Evolutionary conservation across 306 rosid species (phyloP), one percentile per base, ranked within the genome.

Genomic region (Herpetospermum pedunculosum): DNA sequence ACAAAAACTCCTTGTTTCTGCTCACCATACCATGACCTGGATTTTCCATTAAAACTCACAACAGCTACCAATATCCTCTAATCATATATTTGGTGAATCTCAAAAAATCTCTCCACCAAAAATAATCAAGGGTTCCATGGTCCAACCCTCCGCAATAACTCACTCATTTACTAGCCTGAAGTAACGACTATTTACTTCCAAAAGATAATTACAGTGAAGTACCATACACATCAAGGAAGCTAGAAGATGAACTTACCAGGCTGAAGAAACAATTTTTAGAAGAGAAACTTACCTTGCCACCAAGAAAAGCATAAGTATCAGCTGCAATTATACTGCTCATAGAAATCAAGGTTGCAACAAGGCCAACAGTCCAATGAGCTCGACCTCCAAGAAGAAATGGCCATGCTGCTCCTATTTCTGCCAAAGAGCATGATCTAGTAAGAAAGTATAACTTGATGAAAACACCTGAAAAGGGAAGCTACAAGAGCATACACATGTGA

Each of bases 351-450:
- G 97, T 89, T 77, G 97, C 99, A 74, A 95, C 96, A 76, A 95
- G 97, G 77, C 96, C 99, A 78, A 95, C 89, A 58, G 97, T 91
- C 97, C 99, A 95, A 67, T 91, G 96, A 85, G 86, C 90, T 86
- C 55, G 86, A 14, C 90, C 88, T 54, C 88, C 88, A 58, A 86
- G 80, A 76, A 84, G 82, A 57, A 80, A 35, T 40, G 88, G 90
- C 88, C 90, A 86, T 4, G 74, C 67, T 62, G 80, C 78, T 69
- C 83, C 90, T 76, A 84, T 70, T 72, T 71, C 88, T 86, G 81
- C 65, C 77, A 81, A 72, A 62, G 70, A 32, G 44, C 41, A 47
- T n/a, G 59, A 62, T 77, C 26, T 41, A 14, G 73, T 29, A 75
- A 35, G 47, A 29, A 80, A 70, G 40, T 64, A 35, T 48, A 57